Percentiles rank a stretch among this genome's conserved stretches.
Conservation (phyloP, 345 rosid species). For the Melastoma malabathricum region DNA sequence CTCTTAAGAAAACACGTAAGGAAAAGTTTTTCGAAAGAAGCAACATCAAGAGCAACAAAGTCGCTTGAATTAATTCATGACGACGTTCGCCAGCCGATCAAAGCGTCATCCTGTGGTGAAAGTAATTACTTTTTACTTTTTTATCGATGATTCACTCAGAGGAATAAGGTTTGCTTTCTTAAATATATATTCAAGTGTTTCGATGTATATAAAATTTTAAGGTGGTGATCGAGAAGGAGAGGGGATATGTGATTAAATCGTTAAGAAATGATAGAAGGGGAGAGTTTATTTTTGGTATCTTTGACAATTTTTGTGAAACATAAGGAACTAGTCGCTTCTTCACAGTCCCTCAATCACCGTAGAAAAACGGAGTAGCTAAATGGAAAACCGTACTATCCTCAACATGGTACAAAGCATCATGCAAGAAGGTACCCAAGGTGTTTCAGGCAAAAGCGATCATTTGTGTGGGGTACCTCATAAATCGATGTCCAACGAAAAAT, state of each 20-base stretch:
- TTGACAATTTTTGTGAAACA: too few species aligned
- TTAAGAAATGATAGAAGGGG: neutral
- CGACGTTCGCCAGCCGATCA: neutral
- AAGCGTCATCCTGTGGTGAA: neutral
- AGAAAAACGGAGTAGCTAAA: too few species aligned
- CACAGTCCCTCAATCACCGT: too few species aligned
- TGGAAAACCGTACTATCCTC: too few species aligned
- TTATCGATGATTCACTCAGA: neutral
- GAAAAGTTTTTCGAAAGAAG: neutral
- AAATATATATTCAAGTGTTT: neutral
- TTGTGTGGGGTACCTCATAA: too few species aligned
- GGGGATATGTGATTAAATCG: neutral
- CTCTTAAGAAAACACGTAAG: neutral
- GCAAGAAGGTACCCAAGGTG: neutral
- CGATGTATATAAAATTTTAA: neutral
- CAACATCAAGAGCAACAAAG: neutral
- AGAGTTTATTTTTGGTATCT: too few species aligned
- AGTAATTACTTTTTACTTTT: neutral
- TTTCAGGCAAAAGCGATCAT: constrained; percentile 1
- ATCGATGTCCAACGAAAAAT: too few species aligned
- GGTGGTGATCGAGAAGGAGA: neutral
- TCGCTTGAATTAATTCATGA: neutral
- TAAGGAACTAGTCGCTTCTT: too few species aligned
- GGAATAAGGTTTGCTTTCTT: constrained; percentile 1
- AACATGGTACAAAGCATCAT: constrained; percentile 7